Percentiles rank a stretch among this genome's conserved stretches.
Conservation (phyloP, 2,329 filamentous ascomycete species). For the Triangularia setosa region DNA sequence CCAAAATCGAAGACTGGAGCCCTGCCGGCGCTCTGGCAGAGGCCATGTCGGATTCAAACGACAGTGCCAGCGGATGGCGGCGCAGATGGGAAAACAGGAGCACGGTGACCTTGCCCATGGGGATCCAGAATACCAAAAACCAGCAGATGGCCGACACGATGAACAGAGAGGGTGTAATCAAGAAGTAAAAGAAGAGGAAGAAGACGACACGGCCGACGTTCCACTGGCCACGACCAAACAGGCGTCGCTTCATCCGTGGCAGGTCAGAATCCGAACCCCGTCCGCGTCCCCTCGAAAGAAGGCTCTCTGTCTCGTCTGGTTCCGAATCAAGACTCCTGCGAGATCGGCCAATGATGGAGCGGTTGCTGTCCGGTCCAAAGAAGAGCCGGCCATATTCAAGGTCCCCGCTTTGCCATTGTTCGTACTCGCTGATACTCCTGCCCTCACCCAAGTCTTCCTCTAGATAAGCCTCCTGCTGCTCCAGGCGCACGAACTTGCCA, state of each 20-base stretch:
- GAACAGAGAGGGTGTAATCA: conserved; percentile 82
- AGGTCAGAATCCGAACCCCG: conserved; percentile 34
- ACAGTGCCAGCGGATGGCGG: conserved; percentile 85
- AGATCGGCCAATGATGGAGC: conserved; percentile 80
- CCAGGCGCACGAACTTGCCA: conserved; percentile 88
- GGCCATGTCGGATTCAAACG: conserved; percentile 82
- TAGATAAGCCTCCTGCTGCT: conserved; percentile 89
- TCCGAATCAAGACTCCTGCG: conserved; percentile 84
- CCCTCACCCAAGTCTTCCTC: conserved; percentile 95
- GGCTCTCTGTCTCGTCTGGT: conserved; percentile 80
- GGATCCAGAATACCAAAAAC: conserved; percentile 96
- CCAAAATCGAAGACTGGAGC: conserved; percentile 77
- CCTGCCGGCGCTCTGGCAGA: conserved; percentile 68
- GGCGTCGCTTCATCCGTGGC: conserved; percentile 65
- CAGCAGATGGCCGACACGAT: conserved; percentile 86
- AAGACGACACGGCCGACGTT: conserved; percentile 91
- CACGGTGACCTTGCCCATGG: conserved; percentile 93
- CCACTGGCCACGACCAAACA: conserved; percentile 96
- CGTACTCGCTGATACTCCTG: conserved; percentile 95
- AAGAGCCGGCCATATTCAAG: conserved; percentile 93
- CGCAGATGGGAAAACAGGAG: conserved; percentile 88
- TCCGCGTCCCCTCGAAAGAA: conserved; percentile 64
- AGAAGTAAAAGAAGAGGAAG: conserved; percentile 91
- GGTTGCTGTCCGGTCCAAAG: conserved; percentile 76
- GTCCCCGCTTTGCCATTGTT: conserved; percentile 97